Conservation (phyloP, 2,329 filamentous ascomycete genomes). For the Botryosphaeria dothidea region DNA sequence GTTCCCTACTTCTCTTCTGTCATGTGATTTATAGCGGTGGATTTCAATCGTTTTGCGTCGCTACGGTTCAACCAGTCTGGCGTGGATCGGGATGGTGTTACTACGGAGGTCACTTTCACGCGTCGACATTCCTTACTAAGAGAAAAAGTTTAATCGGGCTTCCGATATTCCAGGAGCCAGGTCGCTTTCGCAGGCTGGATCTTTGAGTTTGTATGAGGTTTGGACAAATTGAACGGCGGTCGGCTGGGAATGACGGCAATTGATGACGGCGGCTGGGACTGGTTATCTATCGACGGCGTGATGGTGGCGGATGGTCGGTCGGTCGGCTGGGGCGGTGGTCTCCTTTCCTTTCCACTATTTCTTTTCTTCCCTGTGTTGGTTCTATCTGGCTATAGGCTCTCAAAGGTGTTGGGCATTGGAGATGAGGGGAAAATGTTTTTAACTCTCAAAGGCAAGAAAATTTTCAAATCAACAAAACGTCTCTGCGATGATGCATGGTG, state of each 20-base stretch:
- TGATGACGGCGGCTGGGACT: neutral
- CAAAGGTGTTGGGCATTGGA: slow-evolving; percentile 19
- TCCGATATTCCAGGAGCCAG: slow-evolving; percentile 1
- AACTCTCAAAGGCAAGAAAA: slow-evolving; percentile 7
- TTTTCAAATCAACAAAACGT: neutral
- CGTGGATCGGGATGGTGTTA: slow-evolving; percentile 6
- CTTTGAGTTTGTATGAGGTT: slow-evolving; percentile 7
- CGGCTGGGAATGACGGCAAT: neutral
- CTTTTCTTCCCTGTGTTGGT: slow-evolving; percentile 14
- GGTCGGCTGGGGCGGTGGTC: neutral
- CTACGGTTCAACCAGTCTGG: neutral
- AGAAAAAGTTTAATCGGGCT: slow-evolving; percentile 12
- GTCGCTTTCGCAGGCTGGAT: neutral
- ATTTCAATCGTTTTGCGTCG: slow-evolving; percentile 5
- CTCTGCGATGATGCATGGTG: neutral
- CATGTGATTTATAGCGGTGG: slow-evolving; percentile 16
- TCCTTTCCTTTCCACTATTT: slow-evolving; percentile 8
- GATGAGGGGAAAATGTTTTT: slow-evolving; percentile 4
- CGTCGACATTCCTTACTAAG: neutral
- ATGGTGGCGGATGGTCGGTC: neutral
- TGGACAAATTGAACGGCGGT: slow-evolving; percentile 7
- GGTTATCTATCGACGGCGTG: slow-evolving; percentile 7
- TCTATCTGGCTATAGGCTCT: slow-evolving; percentile 14
- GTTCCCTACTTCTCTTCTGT: slow-evolving; percentile 18
- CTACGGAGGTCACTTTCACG: neutral